Evolutionary conservation across 371 early-diverging fungal genomes (phyloP).

Genomic region (Thermomucor indicae-seudaticae): DNA sequence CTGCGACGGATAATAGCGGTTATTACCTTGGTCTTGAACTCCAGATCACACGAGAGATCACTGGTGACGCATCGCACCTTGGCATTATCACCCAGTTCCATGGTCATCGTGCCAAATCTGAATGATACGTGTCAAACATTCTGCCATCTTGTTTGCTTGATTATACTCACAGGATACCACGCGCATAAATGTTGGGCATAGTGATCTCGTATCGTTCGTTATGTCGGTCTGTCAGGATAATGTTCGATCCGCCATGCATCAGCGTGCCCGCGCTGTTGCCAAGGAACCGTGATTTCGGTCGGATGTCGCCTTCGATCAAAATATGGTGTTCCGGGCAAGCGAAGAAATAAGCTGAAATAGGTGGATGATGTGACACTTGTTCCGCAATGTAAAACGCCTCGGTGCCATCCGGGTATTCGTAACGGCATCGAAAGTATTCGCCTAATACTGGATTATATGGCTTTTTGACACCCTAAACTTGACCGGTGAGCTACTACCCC

Average conservation of each 20-base stretch:
- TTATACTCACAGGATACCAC: constrained; percentile 61
- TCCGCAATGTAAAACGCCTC: constrained; percentile 82
- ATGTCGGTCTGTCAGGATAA: constrained; percentile 60
- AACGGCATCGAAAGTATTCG: constrained; percentile 85
- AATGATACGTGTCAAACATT: background rate
- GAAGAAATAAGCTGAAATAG: constrained; percentile 82
- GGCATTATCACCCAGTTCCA: constrained; percentile 89
- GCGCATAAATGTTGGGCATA: constrained; percentile 91
- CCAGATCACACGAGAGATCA: constrained; percentile 78
- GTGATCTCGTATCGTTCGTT: constrained; percentile 76
- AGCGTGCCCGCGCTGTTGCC: constrained; percentile 94
- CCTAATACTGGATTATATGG: constrained; percentile 95
- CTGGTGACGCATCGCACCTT: constrained; percentile 70
- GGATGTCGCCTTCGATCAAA: constrained; percentile 77
- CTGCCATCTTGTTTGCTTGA: background rate
- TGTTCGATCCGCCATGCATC: constrained; percentile 74
- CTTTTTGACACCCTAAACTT: constrained; percentile 85
- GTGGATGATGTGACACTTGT: constrained; percentile 95
- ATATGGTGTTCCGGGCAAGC: constrained; percentile 78
- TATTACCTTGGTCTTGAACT: constrained; percentile 93
- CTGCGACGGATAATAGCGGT: background rate
- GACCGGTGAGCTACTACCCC: too few relatives aligned
- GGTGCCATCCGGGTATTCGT: constrained; percentile 64
- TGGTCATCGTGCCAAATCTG: constrained; percentile 86
- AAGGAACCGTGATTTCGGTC: constrained; percentile 87